Percentiles rank a stretch among this genome's conserved stretches.
These are phyloP conservation scores for Metschnikowia lochheadii DNA, from an alignment of 805 yeast species.

Conservation along the genomic window DNA sequence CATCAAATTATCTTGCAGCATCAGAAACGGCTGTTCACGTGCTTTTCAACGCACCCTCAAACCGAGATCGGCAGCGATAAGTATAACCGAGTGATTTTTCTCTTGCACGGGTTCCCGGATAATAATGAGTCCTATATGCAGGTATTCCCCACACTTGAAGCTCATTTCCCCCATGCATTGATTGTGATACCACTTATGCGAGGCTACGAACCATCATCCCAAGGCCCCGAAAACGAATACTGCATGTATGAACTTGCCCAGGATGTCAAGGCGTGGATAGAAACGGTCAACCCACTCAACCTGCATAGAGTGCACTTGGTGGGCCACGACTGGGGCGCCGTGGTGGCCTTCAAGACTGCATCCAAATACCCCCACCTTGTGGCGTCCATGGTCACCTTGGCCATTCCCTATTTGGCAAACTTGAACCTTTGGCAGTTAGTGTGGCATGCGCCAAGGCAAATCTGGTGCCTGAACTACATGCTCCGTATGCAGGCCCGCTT, in stretches of 20 bases:
- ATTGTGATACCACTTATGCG: slow-evolving; percentile 33
- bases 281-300: slow-evolving; percentile 17
- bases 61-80: background rate
- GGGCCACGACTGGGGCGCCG: slow-evolving; percentile 46
- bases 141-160: slow-evolving; percentile 20
- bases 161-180: slow-evolving; percentile 19
- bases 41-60: slow-evolving; percentile 13
- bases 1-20: slow-evolving; percentile 7
- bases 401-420: slow-evolving; percentile 35
- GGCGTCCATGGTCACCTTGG: slow-evolving; percentile 32
- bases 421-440: slow-evolving; percentile 25
- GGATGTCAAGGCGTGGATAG: slow-evolving; percentile 34
- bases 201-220: slow-evolving; percentile 36
- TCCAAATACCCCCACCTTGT: slow-evolving; percentile 31
- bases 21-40: slow-evolving; percentile 11
- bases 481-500: slow-evolving; percentile 31
- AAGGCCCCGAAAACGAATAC: slow-evolving; percentile 23
- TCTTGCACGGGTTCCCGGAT: slow-evolving; percentile 41
- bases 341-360: slow-evolving; percentile 33
- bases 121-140: slow-evolving; percentile 26
- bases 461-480: slow-evolving; percentile 34
- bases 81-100: slow-evolving; percentile 20
- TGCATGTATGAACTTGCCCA: slow-evolving; percentile 27
- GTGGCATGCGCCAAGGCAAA: slow-evolving; percentile 31
- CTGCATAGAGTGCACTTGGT: slow-evolving; percentile 32